These are phyloP conservation scores for Verticillium longisporum DNA, from an alignment of 2,329 filamentous ascomycete species.

Conservation along the genomic window DNA sequence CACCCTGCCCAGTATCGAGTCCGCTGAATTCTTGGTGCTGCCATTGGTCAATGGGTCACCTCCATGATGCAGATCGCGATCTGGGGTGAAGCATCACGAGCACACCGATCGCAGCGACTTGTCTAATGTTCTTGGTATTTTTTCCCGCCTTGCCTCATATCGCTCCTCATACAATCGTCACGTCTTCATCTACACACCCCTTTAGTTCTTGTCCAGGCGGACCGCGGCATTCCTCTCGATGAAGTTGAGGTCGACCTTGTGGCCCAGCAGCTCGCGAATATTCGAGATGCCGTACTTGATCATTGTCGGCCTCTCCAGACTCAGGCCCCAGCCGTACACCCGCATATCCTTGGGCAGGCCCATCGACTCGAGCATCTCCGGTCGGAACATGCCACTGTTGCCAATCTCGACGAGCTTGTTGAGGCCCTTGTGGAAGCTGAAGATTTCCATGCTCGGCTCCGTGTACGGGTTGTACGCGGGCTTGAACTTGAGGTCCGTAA, in stretches of 20 bases:
- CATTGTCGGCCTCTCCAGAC: conserved; percentile 93
- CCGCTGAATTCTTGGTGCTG: not conserved
- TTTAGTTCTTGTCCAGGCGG: conserved; percentile 75
- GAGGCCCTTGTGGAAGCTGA: conserved; percentile 85
- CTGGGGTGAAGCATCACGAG: not conserved
- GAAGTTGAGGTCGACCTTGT: conserved; percentile 92
- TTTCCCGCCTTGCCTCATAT: not conserved
- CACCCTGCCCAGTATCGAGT: not conserved
- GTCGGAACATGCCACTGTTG: conserved; percentile 97
- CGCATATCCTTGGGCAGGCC: conserved; percentile 85
- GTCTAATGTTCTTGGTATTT: not conserved
- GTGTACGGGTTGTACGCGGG: conserved; percentile 95
- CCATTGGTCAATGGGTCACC: not conserved
- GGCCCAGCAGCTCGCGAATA: conserved; percentile 85
- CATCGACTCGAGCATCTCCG: conserved; percentile 95
- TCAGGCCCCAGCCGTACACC: conserved; percentile 91
- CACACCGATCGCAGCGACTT: not conserved
- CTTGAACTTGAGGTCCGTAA: conserved; percentile 82
- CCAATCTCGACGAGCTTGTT: conserved; percentile 94
- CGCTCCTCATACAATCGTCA: conserved; percentile 2
- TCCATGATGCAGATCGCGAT: not conserved
- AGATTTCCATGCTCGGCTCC: conserved; percentile 97
- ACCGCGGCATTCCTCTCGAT: conserved; percentile 89
- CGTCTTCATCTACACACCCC: not conserved
- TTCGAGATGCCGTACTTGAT: conserved; percentile 89